phyloP scores from a whole-genome alignment of 2,329 filamentous ascomycete genomes.

The Alternaria angustiovoidea region DNA sequence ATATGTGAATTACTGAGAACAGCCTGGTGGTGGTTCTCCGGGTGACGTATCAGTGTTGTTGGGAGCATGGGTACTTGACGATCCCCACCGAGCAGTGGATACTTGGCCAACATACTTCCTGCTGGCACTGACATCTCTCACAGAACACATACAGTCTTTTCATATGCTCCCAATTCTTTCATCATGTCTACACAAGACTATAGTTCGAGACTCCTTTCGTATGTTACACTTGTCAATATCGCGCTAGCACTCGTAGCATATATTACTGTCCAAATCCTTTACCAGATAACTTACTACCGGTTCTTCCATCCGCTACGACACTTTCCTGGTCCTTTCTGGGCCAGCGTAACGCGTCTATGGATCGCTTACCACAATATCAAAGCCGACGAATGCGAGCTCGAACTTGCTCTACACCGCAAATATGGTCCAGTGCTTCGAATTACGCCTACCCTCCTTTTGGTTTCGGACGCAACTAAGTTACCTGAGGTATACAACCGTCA shows the following conservation, averaged over 20 bases:
- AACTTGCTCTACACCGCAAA: slow-evolving; percentile 56
- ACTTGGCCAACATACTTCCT: neutral
- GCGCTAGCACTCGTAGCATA: neutral
- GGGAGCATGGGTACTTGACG: neutral
- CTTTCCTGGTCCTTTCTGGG: slow-evolving; percentile 66
- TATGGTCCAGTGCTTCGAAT: slow-evolving; percentile 50
- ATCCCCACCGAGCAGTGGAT: neutral
- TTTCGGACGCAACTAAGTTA: slow-evolving; percentile 64
- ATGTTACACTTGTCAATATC: slow-evolving; percentile 1
- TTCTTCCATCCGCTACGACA: slow-evolving; percentile 62
- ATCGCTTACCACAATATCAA: slow-evolving; percentile 61
- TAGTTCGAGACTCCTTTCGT: neutral
- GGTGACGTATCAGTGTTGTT: neutral
- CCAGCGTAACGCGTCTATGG: slow-evolving; percentile 61
- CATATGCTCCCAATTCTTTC: neutral
- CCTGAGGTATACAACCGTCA: slow-evolving; percentile 65
- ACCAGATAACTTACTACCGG: slow-evolving; percentile 53
- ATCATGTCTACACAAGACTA: neutral
- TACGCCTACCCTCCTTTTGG: slow-evolving; percentile 60
- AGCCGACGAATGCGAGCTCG: slow-evolving; percentile 56
- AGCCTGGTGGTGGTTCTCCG: neutral
- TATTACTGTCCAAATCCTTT: slow-evolving; percentile 12
- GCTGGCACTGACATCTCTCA: neutral
- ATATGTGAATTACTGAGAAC: neutral
- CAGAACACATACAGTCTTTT: neutral